Base-by-base conservation (phyloP, 768 basidiomycete species). In the Piloderma croceum region DNA sequence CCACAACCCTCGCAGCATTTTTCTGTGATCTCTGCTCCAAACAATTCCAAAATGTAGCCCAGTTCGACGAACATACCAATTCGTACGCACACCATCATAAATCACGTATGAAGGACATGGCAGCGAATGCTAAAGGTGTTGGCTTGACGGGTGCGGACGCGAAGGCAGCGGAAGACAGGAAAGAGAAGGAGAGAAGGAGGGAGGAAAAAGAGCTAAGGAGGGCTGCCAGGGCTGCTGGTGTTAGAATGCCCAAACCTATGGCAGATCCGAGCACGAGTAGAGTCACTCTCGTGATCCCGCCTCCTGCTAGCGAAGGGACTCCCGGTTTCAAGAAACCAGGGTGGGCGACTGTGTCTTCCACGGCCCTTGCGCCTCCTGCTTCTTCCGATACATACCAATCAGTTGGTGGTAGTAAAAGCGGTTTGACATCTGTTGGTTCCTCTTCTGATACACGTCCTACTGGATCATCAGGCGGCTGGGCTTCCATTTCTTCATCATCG, bases 61-160 rank as follows among this genome's bases (percentile, higher is more conserved):
- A 89, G 53, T 91, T 86, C 51, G 89, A 90, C 48, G 89, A 90
- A 53, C 89, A 91, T 60, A 86, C 84, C 39, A 90, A 90, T 53
- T 89, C 89, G 6, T 90, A 89, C 49, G 84, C 86, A 0, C 87
- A 90, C 53, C 84, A 87, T 51, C 88, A 89, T 64, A 89, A 84
- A 61, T 81, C 81, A 24, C 81, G 89, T 36, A 74, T 81, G 57
- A 81, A 68, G 49, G 87, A 90, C 50, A 85, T 90, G 84, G 83
- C 88, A 63, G 77, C 79, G 21, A 79, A 79, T 36, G 75, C 75
- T 36, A 79, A 82, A 9, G n/a, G n/a, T n/a, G n/a, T n/a, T n/a
- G n/a, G n/a, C n/a, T n/a, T n/a, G n/a, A n/a, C n/a, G n/a, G n/a
- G n/a, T n/a, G n/a, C n/a, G n/a, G n/a, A n/a, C n/a, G 62, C 77